Conservation (phyloP, 805 yeast genomes). For the Candida vaughaniae region DNA sequence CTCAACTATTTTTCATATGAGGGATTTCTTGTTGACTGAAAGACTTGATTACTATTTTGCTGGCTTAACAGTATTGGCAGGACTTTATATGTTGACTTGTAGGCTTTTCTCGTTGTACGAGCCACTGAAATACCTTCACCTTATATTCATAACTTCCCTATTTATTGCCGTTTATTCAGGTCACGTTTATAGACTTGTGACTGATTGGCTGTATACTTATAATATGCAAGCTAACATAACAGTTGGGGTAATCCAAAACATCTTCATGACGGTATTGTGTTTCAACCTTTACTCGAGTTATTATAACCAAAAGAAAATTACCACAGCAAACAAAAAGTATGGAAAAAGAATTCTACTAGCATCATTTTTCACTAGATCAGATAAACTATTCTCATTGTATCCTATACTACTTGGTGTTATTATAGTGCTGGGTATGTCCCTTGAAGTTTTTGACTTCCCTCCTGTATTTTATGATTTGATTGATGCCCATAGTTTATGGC, state of each 20-base stretch:
- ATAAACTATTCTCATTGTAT: slow-evolving; percentile 39
- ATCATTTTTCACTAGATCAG: slow-evolving; percentile 30
- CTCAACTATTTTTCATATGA: slow-evolving; percentile 82
- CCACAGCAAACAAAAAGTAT: slow-evolving; percentile 28
- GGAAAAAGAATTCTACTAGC: slow-evolving; percentile 25
- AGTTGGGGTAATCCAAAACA: slow-evolving; percentile 75
- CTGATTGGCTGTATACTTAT: slow-evolving; percentile 88
- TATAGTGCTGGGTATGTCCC: slow-evolving; percentile 75
- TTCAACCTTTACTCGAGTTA: slow-evolving; percentile 31
- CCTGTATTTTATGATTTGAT: slow-evolving; percentile 57
- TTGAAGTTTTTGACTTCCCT: slow-evolving; percentile 88
- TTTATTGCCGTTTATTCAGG: slow-evolving; percentile 53
- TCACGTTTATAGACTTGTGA: slow-evolving; percentile 65
- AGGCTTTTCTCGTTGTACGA: slow-evolving; percentile 62
- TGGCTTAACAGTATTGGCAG: slow-evolving; percentile 79
- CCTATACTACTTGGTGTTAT: slow-evolving; percentile 36
- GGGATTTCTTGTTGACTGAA: slow-evolving; percentile 81
- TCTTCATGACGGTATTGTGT: slow-evolving; percentile 30
- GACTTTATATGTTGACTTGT: slow-evolving; percentile 65
- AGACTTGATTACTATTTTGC: slow-evolving; percentile 90
- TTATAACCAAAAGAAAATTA: slow-evolving; percentile 16
- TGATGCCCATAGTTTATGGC: slow-evolving; percentile 97
- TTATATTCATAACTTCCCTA: slow-evolving; percentile 35
- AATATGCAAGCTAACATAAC: slow-evolving; percentile 88
- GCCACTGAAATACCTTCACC: slow-evolving; percentile 17